These are phyloP conservation scores for Parathielavia appendiculata DNA, from an alignment of 495 filamentous ascomycete genomes.

Conservation along the genomic window DNA sequence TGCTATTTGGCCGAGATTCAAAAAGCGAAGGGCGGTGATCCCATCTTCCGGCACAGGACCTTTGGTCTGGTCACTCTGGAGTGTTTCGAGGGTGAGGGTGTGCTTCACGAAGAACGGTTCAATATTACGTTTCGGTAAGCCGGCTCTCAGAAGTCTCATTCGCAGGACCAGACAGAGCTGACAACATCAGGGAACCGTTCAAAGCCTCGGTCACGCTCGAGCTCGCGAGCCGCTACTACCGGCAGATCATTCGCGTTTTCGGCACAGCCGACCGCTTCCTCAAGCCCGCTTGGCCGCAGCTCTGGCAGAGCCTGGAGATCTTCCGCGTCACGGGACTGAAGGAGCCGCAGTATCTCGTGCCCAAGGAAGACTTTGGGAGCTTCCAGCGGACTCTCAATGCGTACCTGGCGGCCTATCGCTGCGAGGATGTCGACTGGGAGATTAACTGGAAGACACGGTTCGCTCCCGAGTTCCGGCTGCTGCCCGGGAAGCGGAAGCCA, in stretches of 20 bases:
- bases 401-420: slow-evolving; percentile 73
- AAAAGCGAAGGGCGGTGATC: slow-evolving; percentile 47
- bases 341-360: slow-evolving; percentile 43
- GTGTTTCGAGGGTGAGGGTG: slow-evolving; percentile 29
- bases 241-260: slow-evolving; percentile 70
- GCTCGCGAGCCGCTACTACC: slow-evolving; percentile 72
- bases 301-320: slow-evolving; percentile 61
- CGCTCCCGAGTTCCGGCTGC: slow-evolving; percentile 76
- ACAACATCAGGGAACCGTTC: slow-evolving; percentile 54
- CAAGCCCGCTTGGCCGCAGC: slow-evolving; percentile 75
- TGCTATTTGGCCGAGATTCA: slow-evolving; percentile 68
- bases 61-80: slow-evolving; percentile 76
- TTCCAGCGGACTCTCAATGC: slow-evolving; percentile 81
- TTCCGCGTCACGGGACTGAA: slow-evolving; percentile 59
- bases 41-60: slow-evolving; percentile 40
- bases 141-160: too few relatives aligned
- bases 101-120: slow-evolving; percentile 73
- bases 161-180: slow-evolving; percentile 1
- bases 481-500: slow-evolving; percentile 55
- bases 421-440: slow-evolving; percentile 70
- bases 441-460: slow-evolving; percentile 74
- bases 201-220: slow-evolving; percentile 58
- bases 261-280: slow-evolving; percentile 70
- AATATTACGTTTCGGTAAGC: slow-evolving; percentile 74
- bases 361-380: slow-evolving; percentile 70